Percentiles rank a stretch among this genome's conserved stretches.
phyloP scores from a whole-genome alignment of 164 flowering plant species.

The Tinospora cordifolia region DNA sequence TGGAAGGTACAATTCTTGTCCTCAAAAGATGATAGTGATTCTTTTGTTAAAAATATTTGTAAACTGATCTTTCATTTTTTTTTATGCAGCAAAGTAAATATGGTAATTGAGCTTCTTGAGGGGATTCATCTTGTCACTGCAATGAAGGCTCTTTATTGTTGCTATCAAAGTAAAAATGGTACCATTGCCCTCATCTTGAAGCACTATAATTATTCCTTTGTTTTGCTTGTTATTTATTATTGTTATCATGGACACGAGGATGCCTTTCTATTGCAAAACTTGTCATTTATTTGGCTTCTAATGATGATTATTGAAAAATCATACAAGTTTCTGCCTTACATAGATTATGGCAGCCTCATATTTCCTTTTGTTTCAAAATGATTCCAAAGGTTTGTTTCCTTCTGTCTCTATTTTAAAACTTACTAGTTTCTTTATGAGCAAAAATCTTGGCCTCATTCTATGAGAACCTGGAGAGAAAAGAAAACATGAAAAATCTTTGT shows the following conservation, averaged over 20 bases:
- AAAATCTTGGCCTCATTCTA: background rate
- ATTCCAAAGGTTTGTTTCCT: background rate
- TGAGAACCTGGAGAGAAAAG: background rate
- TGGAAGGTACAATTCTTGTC: slow-evolving; percentile 58
- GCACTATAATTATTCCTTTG: background rate
- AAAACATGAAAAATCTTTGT: background rate
- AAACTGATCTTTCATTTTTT: slow-evolving; percentile 6
- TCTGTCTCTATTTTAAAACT: background rate
- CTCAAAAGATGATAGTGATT: background rate
- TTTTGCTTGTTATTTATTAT: background rate
- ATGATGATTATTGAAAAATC: background rate
- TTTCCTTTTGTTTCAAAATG: background rate
- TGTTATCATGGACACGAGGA: background rate
- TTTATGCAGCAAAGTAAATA: slow-evolving; percentile 60
- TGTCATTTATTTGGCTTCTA: background rate
- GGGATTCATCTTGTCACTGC: slow-evolving; percentile 87
- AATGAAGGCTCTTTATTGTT: slow-evolving; percentile 77
- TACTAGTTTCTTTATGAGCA: background rate
- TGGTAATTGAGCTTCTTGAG: slow-evolving; percentile 81
- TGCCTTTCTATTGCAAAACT: background rate
- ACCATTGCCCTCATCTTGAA: background rate
- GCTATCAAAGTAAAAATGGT: too few species aligned
- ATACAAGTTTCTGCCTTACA: background rate
- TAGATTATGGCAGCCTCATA: background rate
- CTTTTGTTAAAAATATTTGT: background rate